Conservation (phyloP, 768 basidiomycete genomes). For the Leccinum imitatum region DNA sequence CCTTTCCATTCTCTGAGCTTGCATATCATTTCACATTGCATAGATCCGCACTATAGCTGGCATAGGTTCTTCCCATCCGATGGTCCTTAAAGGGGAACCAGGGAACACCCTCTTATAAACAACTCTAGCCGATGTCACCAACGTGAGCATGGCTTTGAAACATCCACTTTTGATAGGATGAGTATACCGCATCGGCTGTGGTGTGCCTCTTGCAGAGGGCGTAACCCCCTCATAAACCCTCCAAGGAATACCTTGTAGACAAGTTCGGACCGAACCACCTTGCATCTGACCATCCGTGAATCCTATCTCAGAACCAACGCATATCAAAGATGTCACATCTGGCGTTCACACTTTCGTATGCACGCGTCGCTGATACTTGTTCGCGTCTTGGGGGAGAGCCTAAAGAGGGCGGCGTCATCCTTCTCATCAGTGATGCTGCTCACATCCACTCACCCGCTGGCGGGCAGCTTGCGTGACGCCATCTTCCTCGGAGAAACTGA, state of each 20-base stretch:
- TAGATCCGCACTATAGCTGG: neutral
- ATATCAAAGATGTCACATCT: neutral
- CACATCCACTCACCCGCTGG: neutral
- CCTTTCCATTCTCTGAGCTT: neutral
- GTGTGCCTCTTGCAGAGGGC: neutral
- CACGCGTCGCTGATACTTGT: neutral
- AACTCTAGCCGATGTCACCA: neutral
- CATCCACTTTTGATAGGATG: neutral
- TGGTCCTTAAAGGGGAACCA: neutral
- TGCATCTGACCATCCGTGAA: neutral
- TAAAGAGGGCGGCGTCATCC: neutral
- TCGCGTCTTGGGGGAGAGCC: neutral
- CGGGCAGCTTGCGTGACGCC: neutral
- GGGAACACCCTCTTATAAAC: neutral
- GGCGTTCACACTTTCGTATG: neutral
- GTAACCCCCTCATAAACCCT: neutral
- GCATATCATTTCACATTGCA: neutral
- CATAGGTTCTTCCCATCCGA: neutral
- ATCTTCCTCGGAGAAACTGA: neutral
- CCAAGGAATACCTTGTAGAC: neutral
- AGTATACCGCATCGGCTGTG: neutral
- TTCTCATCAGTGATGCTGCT: neutral
- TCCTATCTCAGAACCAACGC: neutral
- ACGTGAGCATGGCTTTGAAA: neutral
- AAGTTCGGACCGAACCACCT: neutral